Base-by-base conservation (phyloP, 805 yeast species). In the Pichia nakasei region DNA sequence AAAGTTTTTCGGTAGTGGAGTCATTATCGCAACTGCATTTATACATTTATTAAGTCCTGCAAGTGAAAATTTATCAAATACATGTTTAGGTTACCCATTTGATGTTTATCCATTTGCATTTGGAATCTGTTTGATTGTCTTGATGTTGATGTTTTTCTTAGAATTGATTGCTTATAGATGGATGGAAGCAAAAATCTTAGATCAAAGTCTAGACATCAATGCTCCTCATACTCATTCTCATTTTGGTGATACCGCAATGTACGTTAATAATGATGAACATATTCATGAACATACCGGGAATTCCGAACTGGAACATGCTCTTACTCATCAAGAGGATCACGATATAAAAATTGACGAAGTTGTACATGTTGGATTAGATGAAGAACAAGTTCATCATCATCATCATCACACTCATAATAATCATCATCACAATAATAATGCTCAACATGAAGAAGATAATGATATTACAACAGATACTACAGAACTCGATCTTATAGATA, bases 1-100 rank as follows among this genome's bases (percentile, higher is more conserved):
- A 40, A 83, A 82, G 55, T 83, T 72, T 61, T 85, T 85, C 57
- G 94, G 94, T 48, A 80, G 89, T 3, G 94, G 94, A 44, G 91
- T 85, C 39, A 85, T 85, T 55, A 72, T 85, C 12, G 85, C 91
- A 13, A 85, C 94, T 1, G 85, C 89, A 0, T 82, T 85, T 53
- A 78, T 85, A 26, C 94, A 85, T 64, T 65, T 85, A 47, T 62
- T 85, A 46, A 70, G 75, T 48, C 91, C 87, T 0, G 91, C 93
- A 4, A 60, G 69, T 46, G 83, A 80, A 9, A 69, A 76, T 3
- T 65, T 84, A 38, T 55, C 69, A 1, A 56, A 73, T 38, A 73
- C 65, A 9, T 84, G 93, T 64, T 66, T 84, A 22, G 84, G 85
- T 12, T 80, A 78, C 32, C 71, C 73, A 0, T 75, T 76, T 54